A percentile compares a stretch with the other conserved stretches of the same genome.
phyloP scores from a whole-genome alignment of 768 basidiomycete species.

The Boletus fagicola region DNA sequence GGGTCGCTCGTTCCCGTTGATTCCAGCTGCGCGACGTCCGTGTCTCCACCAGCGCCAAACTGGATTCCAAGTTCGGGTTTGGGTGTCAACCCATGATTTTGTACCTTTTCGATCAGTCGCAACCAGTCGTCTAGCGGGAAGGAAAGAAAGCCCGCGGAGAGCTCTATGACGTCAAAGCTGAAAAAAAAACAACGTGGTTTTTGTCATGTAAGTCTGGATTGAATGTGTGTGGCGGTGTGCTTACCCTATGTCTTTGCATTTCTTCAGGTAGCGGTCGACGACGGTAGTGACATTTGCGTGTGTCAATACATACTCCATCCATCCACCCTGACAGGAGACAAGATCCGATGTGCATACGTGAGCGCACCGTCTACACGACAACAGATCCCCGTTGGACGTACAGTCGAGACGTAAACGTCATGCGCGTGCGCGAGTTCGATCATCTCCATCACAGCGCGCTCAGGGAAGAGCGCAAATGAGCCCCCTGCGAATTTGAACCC shows the following conservation, averaged over 20 bases:
- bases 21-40: slow-evolving; percentile 37
- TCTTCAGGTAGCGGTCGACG: slow-evolving; percentile 16
- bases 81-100: slow-evolving; percentile 39
- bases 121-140: slow-evolving; percentile 46
- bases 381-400: slow-evolving; percentile 23
- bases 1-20: slow-evolving; percentile 33
- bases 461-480: slow-evolving; percentile 43
- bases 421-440: slow-evolving; percentile 44
- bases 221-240: neutral
- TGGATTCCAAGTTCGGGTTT: slow-evolving; percentile 48
- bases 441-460: slow-evolving; percentile 35
- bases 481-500: slow-evolving; percentile 47
- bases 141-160: slow-evolving; percentile 46
- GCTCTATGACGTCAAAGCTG: slow-evolving; percentile 45
- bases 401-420: slow-evolving; percentile 41
- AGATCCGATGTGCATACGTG: neutral
- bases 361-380: neutral
- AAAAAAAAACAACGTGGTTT: neutral
- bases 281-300: slow-evolving; percentile 3
- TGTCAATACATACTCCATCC: slow-evolving; percentile 17
- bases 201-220: neutral
- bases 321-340: slow-evolving; percentile 8
- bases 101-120: slow-evolving; percentile 39
- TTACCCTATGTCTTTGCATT: slow-evolving; percentile 14
- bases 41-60: slow-evolving; percentile 46